A percentile compares a stretch with the other conserved stretches of the same genome.
These are phyloP conservation scores for Verticillium tricorpus DNA, from an alignment of 2,329 filamentous ascomycete species.

Conservation along the genomic window DNA sequence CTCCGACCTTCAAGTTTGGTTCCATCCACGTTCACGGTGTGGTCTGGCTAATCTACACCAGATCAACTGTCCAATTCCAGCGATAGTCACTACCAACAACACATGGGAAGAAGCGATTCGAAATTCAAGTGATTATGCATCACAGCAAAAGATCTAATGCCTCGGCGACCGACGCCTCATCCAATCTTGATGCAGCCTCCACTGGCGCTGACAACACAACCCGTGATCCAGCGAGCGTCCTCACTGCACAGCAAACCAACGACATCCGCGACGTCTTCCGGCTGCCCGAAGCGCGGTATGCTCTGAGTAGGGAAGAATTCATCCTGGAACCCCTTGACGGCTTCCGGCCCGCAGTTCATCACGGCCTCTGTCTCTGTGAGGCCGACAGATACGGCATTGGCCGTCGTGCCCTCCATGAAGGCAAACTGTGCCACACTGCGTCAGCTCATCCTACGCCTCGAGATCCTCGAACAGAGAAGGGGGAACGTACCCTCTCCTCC, in stretches of 20 bases:
- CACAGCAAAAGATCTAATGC: no score
- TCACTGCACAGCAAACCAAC: constrained; percentile 26
- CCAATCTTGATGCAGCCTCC: constrained; percentile 29
- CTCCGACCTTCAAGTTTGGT: no score
- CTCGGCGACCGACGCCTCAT: background rate
- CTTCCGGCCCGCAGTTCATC: constrained; percentile 24
- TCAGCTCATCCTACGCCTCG: background rate
- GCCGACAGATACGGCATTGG: constrained; percentile 26
- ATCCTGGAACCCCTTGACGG: constrained; percentile 22
- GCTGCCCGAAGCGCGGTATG: constrained; percentile 25
- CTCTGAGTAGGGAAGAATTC: constrained; percentile 28
- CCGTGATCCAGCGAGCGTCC: constrained; percentile 30
- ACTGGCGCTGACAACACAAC: constrained; percentile 27
- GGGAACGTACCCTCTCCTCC: constrained; percentile 17
- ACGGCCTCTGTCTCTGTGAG: constrained; percentile 28
- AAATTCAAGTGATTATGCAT: no score
- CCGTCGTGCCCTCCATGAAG: constrained; percentile 30
- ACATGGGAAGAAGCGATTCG: no score
- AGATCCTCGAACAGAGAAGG: background rate
- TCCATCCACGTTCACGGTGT: no score
- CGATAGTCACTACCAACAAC: no score
- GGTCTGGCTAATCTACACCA: no score
- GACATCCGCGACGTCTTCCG: constrained; percentile 30
- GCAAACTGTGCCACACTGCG: constrained; percentile 12
- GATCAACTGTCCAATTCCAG: no score